These are phyloP conservation scores for Talaromyces pinophilus DNA, from an alignment of 2,329 filamentous ascomycete species.

Conservation along the genomic window DNA sequence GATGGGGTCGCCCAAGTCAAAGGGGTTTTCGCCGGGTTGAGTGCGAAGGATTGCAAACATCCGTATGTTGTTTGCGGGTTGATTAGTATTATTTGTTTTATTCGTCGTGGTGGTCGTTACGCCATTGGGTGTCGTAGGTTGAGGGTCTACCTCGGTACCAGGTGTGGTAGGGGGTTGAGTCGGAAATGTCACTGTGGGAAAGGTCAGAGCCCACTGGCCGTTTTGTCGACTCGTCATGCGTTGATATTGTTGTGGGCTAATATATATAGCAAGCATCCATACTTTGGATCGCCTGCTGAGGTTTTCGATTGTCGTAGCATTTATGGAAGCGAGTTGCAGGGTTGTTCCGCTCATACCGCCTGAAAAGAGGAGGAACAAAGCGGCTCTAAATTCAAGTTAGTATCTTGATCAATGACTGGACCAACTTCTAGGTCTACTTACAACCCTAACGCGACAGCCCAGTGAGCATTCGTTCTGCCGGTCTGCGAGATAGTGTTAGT, in stretches of 20 bases:
- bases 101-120: conserved; percentile 18
- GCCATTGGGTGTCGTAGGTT: not conserved
- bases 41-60: conserved; percentile 80
- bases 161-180: conserved; percentile 25
- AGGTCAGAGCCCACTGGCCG: conserved; percentile 36
- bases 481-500: conserved; percentile 37
- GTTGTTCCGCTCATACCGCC: conserved; percentile 75
- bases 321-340: conserved; percentile 67
- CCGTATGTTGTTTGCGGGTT: conserved; percentile 52
- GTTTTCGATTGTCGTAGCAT: conserved; percentile 83
- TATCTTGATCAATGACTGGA: conserved; percentile 26
- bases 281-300: conserved; percentile 62
- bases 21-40: conserved; percentile 76
- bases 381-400: conserved; percentile 43
- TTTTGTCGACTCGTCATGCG: conserved; percentile 36
- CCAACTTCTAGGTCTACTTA: conserved; percentile 36
- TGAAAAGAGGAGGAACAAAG: conserved; percentile 78
- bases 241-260: conserved; percentile 34
- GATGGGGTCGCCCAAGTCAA: conserved; percentile 67
- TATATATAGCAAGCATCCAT: conserved; percentile 72
- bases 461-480: conserved; percentile 57
- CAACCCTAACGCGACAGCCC: conserved; percentile 67
- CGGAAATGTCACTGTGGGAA: conserved; percentile 47
- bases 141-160: not conserved
- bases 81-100: conserved; percentile 39